phyloP scores from a whole-genome alignment of 352 stramenopile species.

The Phytophthora multivora region DNA sequence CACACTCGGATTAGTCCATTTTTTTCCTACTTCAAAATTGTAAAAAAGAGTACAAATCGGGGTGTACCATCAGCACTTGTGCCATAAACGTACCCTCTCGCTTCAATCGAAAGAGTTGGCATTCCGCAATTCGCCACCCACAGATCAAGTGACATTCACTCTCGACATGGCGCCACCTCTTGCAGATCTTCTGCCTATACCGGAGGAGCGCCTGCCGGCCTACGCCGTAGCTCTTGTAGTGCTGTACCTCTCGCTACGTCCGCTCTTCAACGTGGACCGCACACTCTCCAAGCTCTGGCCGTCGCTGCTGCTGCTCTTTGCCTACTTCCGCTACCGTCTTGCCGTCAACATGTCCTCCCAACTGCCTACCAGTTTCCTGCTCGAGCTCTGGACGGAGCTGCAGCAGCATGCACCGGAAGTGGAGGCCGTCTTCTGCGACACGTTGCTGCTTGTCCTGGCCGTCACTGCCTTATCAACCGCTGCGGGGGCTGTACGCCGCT shows the following conservation, averaged over 20 bases:
- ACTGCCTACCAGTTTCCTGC: constrained; percentile 33
- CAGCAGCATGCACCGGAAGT: constrained; percentile 26
- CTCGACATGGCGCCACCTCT: constrained; percentile 26
- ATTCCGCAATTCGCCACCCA: constrained; percentile 7
- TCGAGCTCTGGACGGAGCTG: constrained; percentile 36
- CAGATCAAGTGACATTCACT: constrained; percentile 1
- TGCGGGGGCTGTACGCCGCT: constrained; percentile 50
- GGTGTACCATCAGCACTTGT: constrained; percentile 7
- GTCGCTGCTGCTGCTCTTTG: constrained; percentile 49
- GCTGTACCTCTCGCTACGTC: constrained; percentile 68
- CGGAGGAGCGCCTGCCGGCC: constrained; percentile 35
- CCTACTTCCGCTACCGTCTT: constrained; percentile 57
- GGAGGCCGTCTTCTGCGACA: constrained; percentile 49
- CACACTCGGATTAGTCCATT: constrained; percentile 20
- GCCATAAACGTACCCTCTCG: constrained; percentile 6
- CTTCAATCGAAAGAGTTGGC: constrained; percentile 1
- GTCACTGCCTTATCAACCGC: constrained; percentile 33
- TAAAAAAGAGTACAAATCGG: not conserved
- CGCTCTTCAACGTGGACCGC: constrained; percentile 74
- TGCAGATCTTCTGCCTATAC: constrained; percentile 26
- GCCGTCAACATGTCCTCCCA: constrained; percentile 11
- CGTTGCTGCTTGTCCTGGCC: constrained; percentile 30
- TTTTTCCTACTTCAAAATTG: too few relatives aligned
- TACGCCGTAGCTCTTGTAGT: constrained; percentile 43
- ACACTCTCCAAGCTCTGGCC: constrained; percentile 62